These are phyloP conservation scores for Barnettozyma sucrosica DNA, from an alignment of 805 yeast genomes.

Conservation along the genomic window DNA sequence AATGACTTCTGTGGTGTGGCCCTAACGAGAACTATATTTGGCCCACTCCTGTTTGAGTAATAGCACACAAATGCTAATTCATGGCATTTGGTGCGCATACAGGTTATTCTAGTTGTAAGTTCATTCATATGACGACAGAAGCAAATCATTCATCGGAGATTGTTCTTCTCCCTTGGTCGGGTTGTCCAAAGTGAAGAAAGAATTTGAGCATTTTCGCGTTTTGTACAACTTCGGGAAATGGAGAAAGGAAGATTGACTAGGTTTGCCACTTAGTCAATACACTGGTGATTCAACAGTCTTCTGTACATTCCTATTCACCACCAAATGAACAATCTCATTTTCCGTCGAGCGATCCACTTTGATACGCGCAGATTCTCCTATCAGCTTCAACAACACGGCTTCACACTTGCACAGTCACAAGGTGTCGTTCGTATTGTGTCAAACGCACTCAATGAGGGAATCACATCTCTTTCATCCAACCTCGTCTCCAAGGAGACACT, in stretches of 20 bases:
- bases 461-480: constrained; percentile 64
- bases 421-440: constrained; percentile 71
- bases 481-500: constrained; percentile 82
- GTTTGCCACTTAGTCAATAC: background rate
- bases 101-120: too few species aligned
- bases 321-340: constrained; percentile 1
- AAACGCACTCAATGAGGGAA: constrained; percentile 74
- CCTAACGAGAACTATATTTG: background rate
- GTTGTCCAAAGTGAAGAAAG: too few species aligned
- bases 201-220: background rate
- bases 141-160: too few species aligned
- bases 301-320: background rate
- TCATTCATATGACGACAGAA: too few species aligned
- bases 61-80: background rate
- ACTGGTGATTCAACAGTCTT: background rate
- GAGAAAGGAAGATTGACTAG: background rate
- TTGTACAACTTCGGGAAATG: background rate
- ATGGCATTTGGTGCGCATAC: background rate
- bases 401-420: constrained; percentile 70
- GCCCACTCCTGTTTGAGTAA: background rate
- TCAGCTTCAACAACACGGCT: constrained; percentile 50
- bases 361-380: constrained; percentile 24
- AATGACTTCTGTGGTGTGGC: background rate
- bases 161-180: too few species aligned
- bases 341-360: constrained; percentile 15